A percentile compares a stretch with the other conserved stretches of the same genome.
These are phyloP conservation scores for Quercus rubra DNA, from an alignment of 306 rosid genomes.

Conservation along the genomic window DNA sequence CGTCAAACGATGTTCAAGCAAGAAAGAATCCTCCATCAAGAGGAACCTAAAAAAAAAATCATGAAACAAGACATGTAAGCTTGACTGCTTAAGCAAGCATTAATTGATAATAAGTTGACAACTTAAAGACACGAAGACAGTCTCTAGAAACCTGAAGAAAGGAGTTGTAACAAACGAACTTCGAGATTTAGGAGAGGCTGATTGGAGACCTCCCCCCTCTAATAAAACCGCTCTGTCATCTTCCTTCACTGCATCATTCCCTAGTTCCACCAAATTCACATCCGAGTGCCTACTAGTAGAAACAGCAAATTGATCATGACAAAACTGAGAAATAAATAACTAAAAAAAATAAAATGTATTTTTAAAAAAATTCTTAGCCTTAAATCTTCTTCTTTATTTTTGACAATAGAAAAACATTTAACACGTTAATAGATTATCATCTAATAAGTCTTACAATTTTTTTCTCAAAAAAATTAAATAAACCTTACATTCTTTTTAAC, in stretches of 20 bases:
- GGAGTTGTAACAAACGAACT: slow-evolving; percentile 41
- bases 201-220: slow-evolving; percentile 65
- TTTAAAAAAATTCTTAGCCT: too few relatives aligned
- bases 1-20: slow-evolving; percentile 80
- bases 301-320: slow-evolving; percentile 22
- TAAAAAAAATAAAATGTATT: too few relatives aligned
- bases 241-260: slow-evolving; percentile 48
- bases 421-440: neutral
- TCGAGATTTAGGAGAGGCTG: slow-evolving; percentile 62
- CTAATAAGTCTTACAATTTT: neutral
- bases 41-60: slow-evolving; percentile 52
- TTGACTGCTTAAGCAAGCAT: slow-evolving; percentile 19
- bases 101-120: slow-evolving; percentile 14
- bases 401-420: neutral
- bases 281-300: slow-evolving; percentile 68
- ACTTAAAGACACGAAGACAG: slow-evolving; percentile 2
- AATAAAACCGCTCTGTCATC: slow-evolving; percentile 68
- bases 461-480: too few relatives aligned
- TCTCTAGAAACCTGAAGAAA: slow-evolving; percentile 51
- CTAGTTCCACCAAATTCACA: slow-evolving; percentile 57
- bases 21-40: slow-evolving; percentile 70
- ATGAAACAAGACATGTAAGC: neutral
- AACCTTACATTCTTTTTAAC: neutral
- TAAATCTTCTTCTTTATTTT: neutral
- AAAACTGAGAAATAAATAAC: too few relatives aligned